phyloP scores from a whole-genome alignment of 768 basidiomycete species.

The Lactarius pseudohatsudake region DNA sequence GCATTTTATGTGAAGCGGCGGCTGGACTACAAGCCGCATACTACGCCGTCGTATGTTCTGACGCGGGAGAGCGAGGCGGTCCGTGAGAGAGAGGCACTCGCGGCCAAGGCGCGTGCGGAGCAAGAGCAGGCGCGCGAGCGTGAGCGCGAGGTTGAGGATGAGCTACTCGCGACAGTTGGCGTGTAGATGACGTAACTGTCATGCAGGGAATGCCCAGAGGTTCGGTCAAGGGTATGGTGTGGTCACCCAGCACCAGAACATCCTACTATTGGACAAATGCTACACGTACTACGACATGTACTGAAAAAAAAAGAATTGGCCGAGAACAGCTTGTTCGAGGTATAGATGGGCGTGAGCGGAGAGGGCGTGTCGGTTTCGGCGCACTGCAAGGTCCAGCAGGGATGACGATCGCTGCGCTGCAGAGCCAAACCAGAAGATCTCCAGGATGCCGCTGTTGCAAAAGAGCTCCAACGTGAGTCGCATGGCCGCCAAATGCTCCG shows the following conservation, averaged over 20 bases:
- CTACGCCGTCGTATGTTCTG: slow-evolving; percentile 25
- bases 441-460: no score
- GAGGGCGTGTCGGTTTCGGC: no score
- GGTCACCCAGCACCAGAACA: not conserved
- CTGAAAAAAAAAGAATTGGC: no score
- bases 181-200: not conserved
- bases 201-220: not conserved
- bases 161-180: slow-evolving; percentile 23
- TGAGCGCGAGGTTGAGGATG: slow-evolving; percentile 27
- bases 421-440: no score
- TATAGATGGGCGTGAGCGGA: no score
- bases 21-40: slow-evolving; percentile 71
- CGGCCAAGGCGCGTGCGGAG: slow-evolving; percentile 15
- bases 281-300: no score
- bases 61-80: slow-evolving; percentile 26
- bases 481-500: no score
- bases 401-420: no score
- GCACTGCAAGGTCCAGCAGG: no score
- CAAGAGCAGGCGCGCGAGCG: slow-evolving; percentile 22
- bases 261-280: no score
- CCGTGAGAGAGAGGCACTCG: slow-evolving; percentile 22
- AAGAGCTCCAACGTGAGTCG: no score
- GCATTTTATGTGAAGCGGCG: slow-evolving; percentile 93
- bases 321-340: no score
- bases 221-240: not conserved